phyloP scores from a whole-genome alignment of 805 yeast species.

The Pichia sporocuriosa region DNA sequence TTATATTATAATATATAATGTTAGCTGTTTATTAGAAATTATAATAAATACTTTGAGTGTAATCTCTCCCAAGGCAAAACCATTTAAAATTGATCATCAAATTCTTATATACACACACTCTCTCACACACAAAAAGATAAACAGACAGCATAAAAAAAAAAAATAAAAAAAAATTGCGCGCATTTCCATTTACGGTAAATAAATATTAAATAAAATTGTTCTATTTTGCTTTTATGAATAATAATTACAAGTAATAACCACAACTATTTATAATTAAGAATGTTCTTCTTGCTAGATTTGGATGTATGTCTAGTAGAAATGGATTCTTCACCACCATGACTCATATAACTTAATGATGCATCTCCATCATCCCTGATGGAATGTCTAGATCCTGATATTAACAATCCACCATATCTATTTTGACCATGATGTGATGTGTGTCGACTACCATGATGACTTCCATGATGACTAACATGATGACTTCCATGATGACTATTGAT shows the following conservation, averaged over 20 bases:
- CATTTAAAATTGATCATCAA: too few species aligned
- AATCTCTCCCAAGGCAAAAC: too few species aligned
- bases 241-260: too few species aligned
- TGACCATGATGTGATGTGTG: constrained; percentile 1
- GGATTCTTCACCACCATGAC: background rate
- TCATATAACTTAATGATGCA: background rate
- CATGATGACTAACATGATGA: constrained; percentile 5
- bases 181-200: too few species aligned
- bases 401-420: constrained; percentile 5
- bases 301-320: too few species aligned
- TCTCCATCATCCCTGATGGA: constrained; percentile 4
- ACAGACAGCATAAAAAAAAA: background rate
- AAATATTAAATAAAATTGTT: too few species aligned
- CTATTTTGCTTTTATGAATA: background rate
- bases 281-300: constrained; percentile 5
- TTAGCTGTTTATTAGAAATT: too few species aligned
- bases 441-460: constrained; percentile 5
- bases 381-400: constrained; percentile 2
- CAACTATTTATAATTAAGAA: constrained; percentile 7
- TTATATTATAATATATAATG: too few species aligned
- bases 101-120: too few species aligned
- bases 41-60: too few species aligned
- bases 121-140: too few species aligned
- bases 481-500: constrained; percentile 4
- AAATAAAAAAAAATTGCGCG: background rate